Conservation (phyloP, 108 stramenopile species). For the Nitzschia sp. region DNA sequence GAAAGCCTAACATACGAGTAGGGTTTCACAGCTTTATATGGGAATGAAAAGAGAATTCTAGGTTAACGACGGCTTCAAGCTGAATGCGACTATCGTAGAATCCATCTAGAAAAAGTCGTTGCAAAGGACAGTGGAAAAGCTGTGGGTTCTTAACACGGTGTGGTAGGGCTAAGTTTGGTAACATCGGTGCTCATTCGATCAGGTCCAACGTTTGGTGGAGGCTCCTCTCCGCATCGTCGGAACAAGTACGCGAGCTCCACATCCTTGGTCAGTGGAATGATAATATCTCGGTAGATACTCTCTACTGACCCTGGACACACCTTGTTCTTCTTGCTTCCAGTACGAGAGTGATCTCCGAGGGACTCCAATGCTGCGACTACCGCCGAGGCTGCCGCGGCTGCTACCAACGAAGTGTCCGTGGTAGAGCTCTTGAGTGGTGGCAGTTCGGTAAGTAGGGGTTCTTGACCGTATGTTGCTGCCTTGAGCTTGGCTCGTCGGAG, state of each 20-base stretch:
- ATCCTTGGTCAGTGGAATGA: slow-evolving; percentile 98
- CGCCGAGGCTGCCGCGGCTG: slow-evolving; percentile 74
- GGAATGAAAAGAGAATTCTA: too few relatives aligned
- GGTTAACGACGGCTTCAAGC: too few relatives aligned
- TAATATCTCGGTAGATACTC: slow-evolving; percentile 87
- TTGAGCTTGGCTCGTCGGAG: slow-evolving; percentile 87
- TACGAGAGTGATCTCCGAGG: slow-evolving; percentile 27
- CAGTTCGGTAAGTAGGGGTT: slow-evolving; percentile 64
- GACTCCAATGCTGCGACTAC: slow-evolving; percentile 76
- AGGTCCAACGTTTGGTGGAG: slow-evolving; percentile 71
- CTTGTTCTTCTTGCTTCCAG: slow-evolving; percentile 43
- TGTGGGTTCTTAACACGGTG: too few relatives aligned
- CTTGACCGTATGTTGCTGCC: slow-evolving; percentile 92
- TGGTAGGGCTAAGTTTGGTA: background rate
- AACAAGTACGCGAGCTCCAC: slow-evolving; percentile 97
- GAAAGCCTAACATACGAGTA: too few relatives aligned
- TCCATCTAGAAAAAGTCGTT: too few relatives aligned
- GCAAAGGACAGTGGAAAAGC: too few relatives aligned
- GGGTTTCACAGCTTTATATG: too few relatives aligned
- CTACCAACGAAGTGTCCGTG: slow-evolving; percentile 48
- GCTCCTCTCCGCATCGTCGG: slow-evolving; percentile 65
- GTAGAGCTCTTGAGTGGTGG: slow-evolving; percentile 37
- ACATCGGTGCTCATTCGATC: slow-evolving; percentile 71
- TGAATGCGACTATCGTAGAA: too few relatives aligned
- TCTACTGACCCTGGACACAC: slow-evolving; percentile 91